A percentile compares a stretch with the other conserved stretches of the same genome.
phyloP scores from a whole-genome alignment of 2,329 filamentous ascomycete species.

The Beauveria brongniartii region DNA sequence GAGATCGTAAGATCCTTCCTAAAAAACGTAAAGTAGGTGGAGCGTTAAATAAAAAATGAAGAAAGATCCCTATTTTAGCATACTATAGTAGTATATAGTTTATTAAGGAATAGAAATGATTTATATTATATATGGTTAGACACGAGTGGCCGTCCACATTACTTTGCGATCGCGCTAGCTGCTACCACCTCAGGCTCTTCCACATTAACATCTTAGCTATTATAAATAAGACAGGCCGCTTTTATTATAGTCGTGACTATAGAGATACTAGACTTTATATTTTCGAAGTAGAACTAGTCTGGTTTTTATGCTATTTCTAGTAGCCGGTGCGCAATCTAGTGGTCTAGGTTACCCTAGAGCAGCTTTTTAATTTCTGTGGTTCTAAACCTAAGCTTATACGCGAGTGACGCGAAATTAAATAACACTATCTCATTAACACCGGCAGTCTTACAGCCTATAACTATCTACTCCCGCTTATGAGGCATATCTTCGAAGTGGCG shows the following conservation, averaged over 20 bases:
- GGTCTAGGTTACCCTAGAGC: background rate
- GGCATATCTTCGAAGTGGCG: conserved; percentile 11
- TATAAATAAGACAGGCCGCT: background rate
- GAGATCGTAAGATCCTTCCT: background rate
- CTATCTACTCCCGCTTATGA: background rate
- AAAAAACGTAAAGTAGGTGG: background rate
- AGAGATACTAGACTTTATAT: background rate
- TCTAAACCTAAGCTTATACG: conserved; percentile 7
- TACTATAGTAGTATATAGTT: background rate
- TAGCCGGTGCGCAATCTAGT: background rate
- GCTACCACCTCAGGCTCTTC: background rate
- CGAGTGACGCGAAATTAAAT: conserved; percentile 9
- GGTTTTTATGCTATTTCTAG: conserved; percentile 1
- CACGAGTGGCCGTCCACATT: background rate
- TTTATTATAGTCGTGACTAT: background rate
- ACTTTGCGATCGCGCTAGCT: rapidly evolving
- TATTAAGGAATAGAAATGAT: background rate
- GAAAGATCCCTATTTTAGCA: background rate
- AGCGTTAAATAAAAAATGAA: background rate
- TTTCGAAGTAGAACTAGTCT: background rate
- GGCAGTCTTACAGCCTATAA: background rate
- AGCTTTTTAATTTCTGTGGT: conserved; percentile 9
- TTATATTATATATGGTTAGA: background rate
- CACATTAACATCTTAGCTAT: background rate
- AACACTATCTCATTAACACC: conserved; percentile 5